A percentile compares a stretch with the other conserved stretches of the same genome.
These are phyloP conservation scores for Mucor plumbeus DNA, from an alignment of 371 early-diverging fungal species.

Conservation along the genomic window DNA sequence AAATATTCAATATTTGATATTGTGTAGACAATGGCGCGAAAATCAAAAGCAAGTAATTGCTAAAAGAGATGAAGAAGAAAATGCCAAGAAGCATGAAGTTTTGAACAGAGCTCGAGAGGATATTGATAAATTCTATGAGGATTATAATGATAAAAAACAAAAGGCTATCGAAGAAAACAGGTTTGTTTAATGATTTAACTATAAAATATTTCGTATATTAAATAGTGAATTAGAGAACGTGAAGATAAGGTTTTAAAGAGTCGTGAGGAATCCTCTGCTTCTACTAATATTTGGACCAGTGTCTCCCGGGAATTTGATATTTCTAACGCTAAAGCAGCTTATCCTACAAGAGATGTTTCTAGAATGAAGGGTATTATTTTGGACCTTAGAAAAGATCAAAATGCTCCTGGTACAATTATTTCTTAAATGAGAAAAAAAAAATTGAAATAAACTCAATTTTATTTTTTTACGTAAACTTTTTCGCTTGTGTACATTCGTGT, in stretches of 20 bases:
- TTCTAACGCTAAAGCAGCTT: constrained; percentile 43
- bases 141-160: constrained; percentile 89
- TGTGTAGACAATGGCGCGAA: constrained; percentile 77
- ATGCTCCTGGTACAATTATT: constrained; percentile 76
- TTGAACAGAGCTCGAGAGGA: constrained; percentile 75
- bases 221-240: constrained; percentile 40
- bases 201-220: neutral
- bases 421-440: neutral
- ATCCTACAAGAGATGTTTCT: constrained; percentile 62
- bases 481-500: neutral
- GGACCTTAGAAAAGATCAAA: constrained; percentile 77
- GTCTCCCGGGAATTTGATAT: constrained; percentile 70
- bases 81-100: constrained; percentile 69
- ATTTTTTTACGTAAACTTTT: neutral
- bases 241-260: constrained; percentile 52
- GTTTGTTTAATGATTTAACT: constrained; percentile 25
- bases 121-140: constrained; percentile 92
- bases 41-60: constrained; percentile 72
- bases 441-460: constrained; percentile 7
- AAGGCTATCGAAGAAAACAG: constrained; percentile 78
- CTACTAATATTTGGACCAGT: constrained; percentile 77
- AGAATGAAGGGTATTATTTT: constrained; percentile 84
- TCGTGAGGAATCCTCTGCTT: constrained; percentile 55
- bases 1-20: neutral
- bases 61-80: constrained; percentile 77